Evolutionary conservation across 192 early-diverging fungal genomes (phyloP).

Genomic region (Podila verticillata): DNA sequence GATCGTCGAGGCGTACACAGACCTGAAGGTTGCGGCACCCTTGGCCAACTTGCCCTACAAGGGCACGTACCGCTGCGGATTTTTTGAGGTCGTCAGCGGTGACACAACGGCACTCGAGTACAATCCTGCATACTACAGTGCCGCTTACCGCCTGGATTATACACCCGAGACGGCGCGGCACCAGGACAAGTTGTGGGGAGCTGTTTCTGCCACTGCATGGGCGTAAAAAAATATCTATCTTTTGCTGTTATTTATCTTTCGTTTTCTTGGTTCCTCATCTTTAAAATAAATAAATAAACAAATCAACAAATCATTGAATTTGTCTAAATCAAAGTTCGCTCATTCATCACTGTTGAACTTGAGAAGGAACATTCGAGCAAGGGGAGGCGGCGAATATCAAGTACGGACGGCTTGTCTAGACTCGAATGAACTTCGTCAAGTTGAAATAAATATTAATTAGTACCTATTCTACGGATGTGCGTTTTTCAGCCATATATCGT

Average conservation of each 20-base stretch:
- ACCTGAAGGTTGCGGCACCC: background rate
- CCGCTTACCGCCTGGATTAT: slow-evolving; percentile 22
- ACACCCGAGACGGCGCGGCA: slow-evolving; percentile 9
- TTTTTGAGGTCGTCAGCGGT: background rate
- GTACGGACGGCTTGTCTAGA: too few relatives aligned
- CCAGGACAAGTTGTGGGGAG: slow-evolving; percentile 15
- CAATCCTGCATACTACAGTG: background rate
- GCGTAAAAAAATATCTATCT: background rate
- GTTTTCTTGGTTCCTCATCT: background rate
- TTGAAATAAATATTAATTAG: too few relatives aligned
- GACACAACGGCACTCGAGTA: slow-evolving; percentile 11
- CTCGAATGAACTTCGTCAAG: too few relatives aligned
- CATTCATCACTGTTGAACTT: too few relatives aligned
- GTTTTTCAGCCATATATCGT: too few relatives aligned
- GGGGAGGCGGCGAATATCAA: too few relatives aligned
- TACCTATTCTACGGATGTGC: too few relatives aligned
- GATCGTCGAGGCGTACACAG: background rate
- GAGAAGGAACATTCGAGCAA: too few relatives aligned
- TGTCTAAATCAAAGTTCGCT: too few relatives aligned
- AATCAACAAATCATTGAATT: too few relatives aligned
- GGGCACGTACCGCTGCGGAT: background rate
- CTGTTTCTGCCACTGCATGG: slow-evolving; percentile 18
- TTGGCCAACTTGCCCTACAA: slow-evolving; percentile 3
- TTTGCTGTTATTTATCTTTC: background rate
- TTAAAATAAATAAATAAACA: too few relatives aligned